These are phyloP conservation scores for Leishmania martiniquensis DNA, from an alignment of 208 protist genomes.

Conservation along the genomic window DNA sequence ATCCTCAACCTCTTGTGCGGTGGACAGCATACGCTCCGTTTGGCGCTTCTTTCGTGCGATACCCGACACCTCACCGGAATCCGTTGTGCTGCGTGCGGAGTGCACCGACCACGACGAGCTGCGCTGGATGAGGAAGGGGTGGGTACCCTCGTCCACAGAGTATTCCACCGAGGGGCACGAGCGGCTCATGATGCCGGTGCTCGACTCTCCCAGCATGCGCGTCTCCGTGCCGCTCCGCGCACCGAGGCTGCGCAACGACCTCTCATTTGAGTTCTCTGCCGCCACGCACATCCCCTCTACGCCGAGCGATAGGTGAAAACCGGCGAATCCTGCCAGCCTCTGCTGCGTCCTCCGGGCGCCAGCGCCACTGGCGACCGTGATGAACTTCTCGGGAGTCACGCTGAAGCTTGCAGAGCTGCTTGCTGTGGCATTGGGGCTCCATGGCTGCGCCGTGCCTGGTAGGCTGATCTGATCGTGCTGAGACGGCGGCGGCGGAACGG, in stretches of 20 bases:
- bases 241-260: slow-evolving; percentile 5
- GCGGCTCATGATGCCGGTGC: slow-evolving; percentile 5
- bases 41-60: slow-evolving; percentile 11
- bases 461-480: slow-evolving; percentile 2
- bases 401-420: slow-evolving; percentile 2
- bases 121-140: slow-evolving; percentile 9
- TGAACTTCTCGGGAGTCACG: slow-evolving; percentile 9
- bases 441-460: slow-evolving; percentile 1
- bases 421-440: neutral
- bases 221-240: slow-evolving; percentile 4
- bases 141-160: slow-evolving; percentile 11
- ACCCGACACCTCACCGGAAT: slow-evolving; percentile 10
- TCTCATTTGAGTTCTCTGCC: slow-evolving; percentile 5
- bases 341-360: neutral
- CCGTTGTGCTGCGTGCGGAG: slow-evolving; percentile 11
- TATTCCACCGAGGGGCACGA: slow-evolving; percentile 23
- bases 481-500: slow-evolving; percentile 1
- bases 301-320: neutral
- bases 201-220: slow-evolving; percentile 3
- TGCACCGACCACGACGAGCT: slow-evolving; percentile 27
- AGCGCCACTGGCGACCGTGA: neutral
- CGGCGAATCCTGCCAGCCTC: neutral
- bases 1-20: slow-evolving; percentile 3
- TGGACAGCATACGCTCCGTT: slow-evolving; percentile 17
- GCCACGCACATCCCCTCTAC: neutral